A percentile compares a stretch with the other conserved stretches of the same genome.
These are phyloP conservation scores for Tephrocybe sp. DNA, from an alignment of 768 basidiomycete species.

Conservation along the genomic window DNA sequence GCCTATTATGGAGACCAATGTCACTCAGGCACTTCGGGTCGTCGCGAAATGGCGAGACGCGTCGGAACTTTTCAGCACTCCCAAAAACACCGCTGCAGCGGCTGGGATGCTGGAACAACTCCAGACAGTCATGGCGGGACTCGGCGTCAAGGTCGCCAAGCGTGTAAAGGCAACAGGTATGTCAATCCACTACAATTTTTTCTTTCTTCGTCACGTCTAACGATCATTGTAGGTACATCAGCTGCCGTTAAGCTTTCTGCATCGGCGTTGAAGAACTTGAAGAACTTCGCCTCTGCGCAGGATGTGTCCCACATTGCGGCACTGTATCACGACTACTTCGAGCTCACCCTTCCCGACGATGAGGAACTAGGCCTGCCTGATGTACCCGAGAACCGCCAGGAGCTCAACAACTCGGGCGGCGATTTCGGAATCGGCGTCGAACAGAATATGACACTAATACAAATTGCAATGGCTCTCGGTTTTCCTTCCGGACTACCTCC, in stretches of 20 bases:
- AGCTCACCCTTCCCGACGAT: not conserved
- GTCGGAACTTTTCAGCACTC: constrained; percentile 4
- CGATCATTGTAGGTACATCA: not conserved
- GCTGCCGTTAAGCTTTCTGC: constrained; percentile 4
- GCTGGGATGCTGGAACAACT: constrained; percentile 3
- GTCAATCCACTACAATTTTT: too few relatives aligned
- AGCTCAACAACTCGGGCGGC: too few relatives aligned
- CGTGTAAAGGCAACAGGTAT: not conserved
- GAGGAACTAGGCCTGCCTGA: not conserved
- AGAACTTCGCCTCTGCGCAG: constrained; percentile 5
- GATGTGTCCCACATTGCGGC: constrained; percentile 4
- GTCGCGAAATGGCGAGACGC: constrained; percentile 6
- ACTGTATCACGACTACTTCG: constrained; percentile 13
- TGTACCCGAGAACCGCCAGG: constrained; percentile 7
- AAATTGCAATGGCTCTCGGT: too few relatives aligned
- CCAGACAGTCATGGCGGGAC: constrained; percentile 3
- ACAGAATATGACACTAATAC: constrained; percentile 2
- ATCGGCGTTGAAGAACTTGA: constrained; percentile 10
- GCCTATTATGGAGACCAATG: constrained; percentile 1
- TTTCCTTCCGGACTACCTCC: too few relatives aligned
- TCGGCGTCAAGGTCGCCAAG: not conserved
- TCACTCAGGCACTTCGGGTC: not conserved
- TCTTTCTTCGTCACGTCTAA: not conserved
- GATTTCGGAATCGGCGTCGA: constrained; percentile 13
- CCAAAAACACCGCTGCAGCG: not conserved